Evolutionary conservation across 805 yeast genomes (phyloP).

Genomic region (Suhomyces sp.): DNA sequence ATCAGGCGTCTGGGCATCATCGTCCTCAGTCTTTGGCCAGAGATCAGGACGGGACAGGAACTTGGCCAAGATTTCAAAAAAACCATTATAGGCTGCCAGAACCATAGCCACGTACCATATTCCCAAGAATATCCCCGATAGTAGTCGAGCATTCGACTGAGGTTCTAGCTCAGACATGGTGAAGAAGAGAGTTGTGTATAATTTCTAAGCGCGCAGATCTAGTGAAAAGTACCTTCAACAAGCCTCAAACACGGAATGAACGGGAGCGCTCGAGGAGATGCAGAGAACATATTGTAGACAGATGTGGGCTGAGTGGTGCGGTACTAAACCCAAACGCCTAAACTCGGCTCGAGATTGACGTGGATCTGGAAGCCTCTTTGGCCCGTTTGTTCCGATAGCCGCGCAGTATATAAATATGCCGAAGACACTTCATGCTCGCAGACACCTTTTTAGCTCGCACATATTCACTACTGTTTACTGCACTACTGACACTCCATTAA

Average conservation of each 20-base stretch:
- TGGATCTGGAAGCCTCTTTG: neutral
- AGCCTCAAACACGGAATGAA: neutral
- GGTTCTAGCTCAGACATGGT: neutral
- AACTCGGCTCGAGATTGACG: neutral
- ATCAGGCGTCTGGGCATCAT: neutral
- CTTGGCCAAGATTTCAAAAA: slow-evolving; percentile 32
- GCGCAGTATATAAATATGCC: neutral
- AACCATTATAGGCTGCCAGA: slow-evolving; percentile 37
- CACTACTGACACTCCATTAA: neutral
- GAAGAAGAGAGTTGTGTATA: neutral
- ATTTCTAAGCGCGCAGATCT: neutral
- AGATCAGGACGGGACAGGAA: slow-evolving; percentile 24
- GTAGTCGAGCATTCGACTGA: slow-evolving; percentile 7
- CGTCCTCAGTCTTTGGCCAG: slow-evolving; percentile 5
- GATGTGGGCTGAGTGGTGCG: neutral
- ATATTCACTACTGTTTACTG: neutral
- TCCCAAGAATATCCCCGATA: slow-evolving; percentile 16
- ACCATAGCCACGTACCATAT: slow-evolving; percentile 41
- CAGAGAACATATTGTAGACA: neutral
- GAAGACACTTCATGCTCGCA: neutral
- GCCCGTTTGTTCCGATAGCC: neutral
- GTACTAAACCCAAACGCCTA: neutral
- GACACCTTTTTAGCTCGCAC: neutral
- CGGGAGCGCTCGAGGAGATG: neutral
- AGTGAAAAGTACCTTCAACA: neutral